Conservation (phyloP, 768 basidiomycete genomes). For the Termitomyces sp. region DNA sequence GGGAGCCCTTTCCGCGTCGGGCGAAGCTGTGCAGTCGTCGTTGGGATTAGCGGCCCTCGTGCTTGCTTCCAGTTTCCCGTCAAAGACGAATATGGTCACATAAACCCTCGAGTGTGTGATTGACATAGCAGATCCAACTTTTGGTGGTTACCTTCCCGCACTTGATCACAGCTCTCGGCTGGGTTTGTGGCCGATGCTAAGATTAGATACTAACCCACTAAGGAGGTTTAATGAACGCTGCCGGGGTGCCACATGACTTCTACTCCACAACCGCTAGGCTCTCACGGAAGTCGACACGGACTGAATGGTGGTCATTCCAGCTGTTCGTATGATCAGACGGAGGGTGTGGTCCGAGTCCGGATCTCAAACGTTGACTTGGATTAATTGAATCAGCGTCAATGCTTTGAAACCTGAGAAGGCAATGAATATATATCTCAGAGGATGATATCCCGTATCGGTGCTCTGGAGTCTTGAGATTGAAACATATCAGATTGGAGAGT, state of each 20-base stretch:
- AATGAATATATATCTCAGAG: neutral
- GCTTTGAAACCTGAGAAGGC: neutral
- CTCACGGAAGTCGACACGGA: neutral
- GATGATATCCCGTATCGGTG: neutral
- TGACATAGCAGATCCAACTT: neutral
- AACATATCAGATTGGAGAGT: neutral
- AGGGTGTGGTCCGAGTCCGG: neutral
- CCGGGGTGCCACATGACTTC: conserved; percentile 1
- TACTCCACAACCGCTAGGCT: neutral
- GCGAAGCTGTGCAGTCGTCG: neutral
- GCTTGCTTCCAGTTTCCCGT: no score
- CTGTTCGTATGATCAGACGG: neutral
- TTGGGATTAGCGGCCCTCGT: neutral
- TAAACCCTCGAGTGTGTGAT: neutral
- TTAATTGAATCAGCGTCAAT: neutral
- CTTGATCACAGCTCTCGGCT: neutral
- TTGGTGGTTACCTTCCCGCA: neutral
- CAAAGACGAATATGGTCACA: no score
- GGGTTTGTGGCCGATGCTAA: neutral
- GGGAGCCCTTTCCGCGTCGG: neutral
- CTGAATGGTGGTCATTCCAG: neutral
- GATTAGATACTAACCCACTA: neutral
- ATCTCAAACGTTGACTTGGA: neutral
- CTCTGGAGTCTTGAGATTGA: neutral
- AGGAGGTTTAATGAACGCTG: neutral